phyloP scores from a whole-genome alignment of 352 stramenopile species.

The Pythium biforme region DNA sequence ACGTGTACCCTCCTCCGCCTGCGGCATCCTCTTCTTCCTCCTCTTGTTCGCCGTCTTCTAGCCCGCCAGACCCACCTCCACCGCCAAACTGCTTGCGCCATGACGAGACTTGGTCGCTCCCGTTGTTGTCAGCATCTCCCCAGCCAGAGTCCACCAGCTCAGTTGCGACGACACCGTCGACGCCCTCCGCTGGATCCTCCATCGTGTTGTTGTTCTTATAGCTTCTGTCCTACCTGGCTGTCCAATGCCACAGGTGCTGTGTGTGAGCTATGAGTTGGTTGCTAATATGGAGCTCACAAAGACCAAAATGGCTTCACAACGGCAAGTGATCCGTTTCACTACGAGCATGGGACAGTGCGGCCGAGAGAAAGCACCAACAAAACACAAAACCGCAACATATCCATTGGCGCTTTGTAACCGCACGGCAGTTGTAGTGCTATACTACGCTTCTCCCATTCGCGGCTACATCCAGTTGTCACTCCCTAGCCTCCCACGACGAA shows the following conservation, averaged over 20 bases:
- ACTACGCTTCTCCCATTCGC: no score
- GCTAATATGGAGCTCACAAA: background rate
- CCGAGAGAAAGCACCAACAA: background rate
- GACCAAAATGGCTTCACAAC: conserved; percentile 10
- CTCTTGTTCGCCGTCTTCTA: conserved; percentile 11
- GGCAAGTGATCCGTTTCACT: background rate
- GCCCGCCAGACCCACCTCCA: background rate
- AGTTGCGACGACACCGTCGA: background rate
- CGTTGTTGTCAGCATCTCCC: conserved; percentile 19
- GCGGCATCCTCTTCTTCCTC: conserved; percentile 22
- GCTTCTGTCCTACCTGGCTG: no score
- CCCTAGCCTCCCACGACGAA: conserved; percentile 11
- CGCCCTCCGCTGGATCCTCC: conserved; percentile 2
- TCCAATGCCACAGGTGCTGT: no score
- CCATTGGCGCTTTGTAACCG: no score
- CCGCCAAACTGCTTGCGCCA: conserved; percentile 19
- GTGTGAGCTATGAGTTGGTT: no score
- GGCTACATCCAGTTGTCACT: no score
- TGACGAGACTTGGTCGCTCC: conserved; percentile 10
- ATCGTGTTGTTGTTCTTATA: no score
- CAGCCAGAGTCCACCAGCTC: conserved; percentile 29
- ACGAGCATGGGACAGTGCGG: background rate
- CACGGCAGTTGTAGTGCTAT: no score
- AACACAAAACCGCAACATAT: no score
- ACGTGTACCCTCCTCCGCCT: conserved; percentile 41